Conservation (phyloP, 1,284 basidiomycete genomes). For the Naganishia sp. region DNA sequence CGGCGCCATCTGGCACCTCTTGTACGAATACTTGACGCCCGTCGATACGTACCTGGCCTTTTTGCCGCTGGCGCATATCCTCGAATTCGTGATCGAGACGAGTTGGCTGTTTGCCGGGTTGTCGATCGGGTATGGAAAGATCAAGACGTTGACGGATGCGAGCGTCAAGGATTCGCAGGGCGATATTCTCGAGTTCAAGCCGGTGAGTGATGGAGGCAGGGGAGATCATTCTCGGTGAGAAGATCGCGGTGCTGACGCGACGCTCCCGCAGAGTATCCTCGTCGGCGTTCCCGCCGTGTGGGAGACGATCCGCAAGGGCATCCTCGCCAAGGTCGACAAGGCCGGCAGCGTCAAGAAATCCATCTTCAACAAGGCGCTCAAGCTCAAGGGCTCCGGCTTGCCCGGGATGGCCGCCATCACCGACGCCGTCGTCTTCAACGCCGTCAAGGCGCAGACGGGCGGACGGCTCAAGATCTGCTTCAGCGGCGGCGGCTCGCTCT, state of each 20-base stretch:
- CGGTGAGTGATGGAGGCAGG: slow-evolving; percentile 50
- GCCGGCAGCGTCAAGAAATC: slow-evolving; percentile 69
- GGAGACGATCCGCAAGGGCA: slow-evolving; percentile 92
- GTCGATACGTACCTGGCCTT: slow-evolving; percentile 83
- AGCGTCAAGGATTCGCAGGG: slow-evolving; percentile 87
- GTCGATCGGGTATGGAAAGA: slow-evolving; percentile 77
- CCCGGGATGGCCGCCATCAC: slow-evolving; percentile 69
- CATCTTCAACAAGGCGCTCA: slow-evolving; percentile 53
- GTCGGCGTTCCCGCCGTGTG: slow-evolving; percentile 91
- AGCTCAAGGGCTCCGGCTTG: slow-evolving; percentile 54
- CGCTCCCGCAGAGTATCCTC: slow-evolving; percentile 62
- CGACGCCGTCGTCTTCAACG: slow-evolving; percentile 73
- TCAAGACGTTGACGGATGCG: slow-evolving; percentile 94
- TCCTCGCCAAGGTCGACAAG: slow-evolving; percentile 71
- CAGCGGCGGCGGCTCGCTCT: slow-evolving; percentile 80
- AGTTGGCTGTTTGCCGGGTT: slow-evolving; percentile 54
- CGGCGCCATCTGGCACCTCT: slow-evolving; percentile 71
- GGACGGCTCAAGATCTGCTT: slow-evolving; percentile 77
- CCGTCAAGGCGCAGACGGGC: slow-evolving; percentile 79
- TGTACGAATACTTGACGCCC: slow-evolving; percentile 71
- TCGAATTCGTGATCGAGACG: slow-evolving; percentile 61
- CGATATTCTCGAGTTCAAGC: slow-evolving; percentile 79
- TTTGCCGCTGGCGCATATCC: slow-evolving; percentile 87
- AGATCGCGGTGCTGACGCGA: background rate
- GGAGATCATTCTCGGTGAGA: no score